phyloP scores from a whole-genome alignment of 2,329 filamentous ascomycete species.

The Calcarisporium arbuscula region DNA sequence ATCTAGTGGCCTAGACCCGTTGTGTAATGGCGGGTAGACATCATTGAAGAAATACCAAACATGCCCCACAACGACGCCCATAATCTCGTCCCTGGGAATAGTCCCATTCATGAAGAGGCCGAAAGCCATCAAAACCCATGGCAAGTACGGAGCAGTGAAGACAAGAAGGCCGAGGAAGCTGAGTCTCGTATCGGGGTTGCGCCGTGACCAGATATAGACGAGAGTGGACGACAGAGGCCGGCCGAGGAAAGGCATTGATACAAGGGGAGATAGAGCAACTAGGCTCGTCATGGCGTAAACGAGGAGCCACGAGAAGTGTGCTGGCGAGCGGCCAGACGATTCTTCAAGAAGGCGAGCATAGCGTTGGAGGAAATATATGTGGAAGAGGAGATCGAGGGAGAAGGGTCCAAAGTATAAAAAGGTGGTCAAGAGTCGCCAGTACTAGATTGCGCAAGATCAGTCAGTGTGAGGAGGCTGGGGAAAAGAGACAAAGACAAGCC shows the following conservation, averaged over 20 bases:
- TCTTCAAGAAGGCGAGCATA: conserved; percentile 95
- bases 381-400: conserved; percentile 89
- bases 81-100: conserved; percentile 91
- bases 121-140: conserved; percentile 93
- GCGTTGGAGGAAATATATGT: conserved; percentile 96
- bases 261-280: conserved; percentile 74
- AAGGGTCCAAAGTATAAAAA: conserved; percentile 97
- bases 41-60: conserved; percentile 98
- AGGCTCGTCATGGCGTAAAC: conserved; percentile 77
- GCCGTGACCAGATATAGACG: conserved; percentile 95
- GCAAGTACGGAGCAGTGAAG: conserved; percentile 89
- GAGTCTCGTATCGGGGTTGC: conserved; percentile 85
- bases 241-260: conserved; percentile 91
- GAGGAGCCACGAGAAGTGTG: conserved; percentile 91
- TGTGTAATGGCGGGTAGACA: conserved; percentile 87
- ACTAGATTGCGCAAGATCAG: too few relatives aligned
- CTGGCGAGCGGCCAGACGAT: conserved; percentile 82
- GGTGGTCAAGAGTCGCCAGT: conserved; percentile 92
- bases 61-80: conserved; percentile 90
- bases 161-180: conserved; percentile 85
- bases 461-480: too few relatives aligned
- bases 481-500: too few relatives aligned
- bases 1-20: conserved; percentile 77
- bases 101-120: conserved; percentile 84
- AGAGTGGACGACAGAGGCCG: conserved; percentile 86